These are phyloP conservation scores for Combretum micranthum DNA, from an alignment of 345 rosid species.

Conservation along the genomic window DNA sequence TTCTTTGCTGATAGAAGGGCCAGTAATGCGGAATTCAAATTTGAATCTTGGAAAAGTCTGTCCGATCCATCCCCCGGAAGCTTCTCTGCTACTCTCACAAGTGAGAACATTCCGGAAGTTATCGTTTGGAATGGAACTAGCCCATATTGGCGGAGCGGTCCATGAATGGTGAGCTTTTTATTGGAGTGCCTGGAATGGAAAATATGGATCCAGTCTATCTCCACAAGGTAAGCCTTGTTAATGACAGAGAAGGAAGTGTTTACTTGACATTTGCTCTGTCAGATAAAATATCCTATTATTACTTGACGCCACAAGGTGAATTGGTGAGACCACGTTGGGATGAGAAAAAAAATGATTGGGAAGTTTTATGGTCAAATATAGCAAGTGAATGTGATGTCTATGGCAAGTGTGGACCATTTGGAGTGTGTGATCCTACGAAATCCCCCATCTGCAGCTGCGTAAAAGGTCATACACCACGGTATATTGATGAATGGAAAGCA, in stretches of 20 bases:
- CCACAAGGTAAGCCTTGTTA: constrained; percentile 14
- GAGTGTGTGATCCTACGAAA: constrained; percentile 9
- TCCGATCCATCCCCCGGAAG: constrained; percentile 29
- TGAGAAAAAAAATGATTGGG: not conserved
- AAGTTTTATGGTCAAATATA: not conserved
- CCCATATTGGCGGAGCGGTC: constrained; percentile 43
- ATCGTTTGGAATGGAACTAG: constrained; percentile 31
- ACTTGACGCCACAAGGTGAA: constrained; percentile 7
- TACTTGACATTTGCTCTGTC: constrained; percentile 8
- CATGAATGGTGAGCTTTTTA: constrained; percentile 36
- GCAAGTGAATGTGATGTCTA: constrained; percentile 31
- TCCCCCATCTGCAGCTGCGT: constrained; percentile 23
- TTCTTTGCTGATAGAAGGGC: constrained; percentile 14
- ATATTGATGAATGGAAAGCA: constrained; percentile 15
- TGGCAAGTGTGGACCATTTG: constrained; percentile 43
- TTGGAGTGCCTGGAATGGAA: constrained; percentile 7
- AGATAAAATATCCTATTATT: not conserved
- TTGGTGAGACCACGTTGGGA: not conserved
- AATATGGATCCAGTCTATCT: constrained; percentile 7
- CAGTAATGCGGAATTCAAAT: constrained; percentile 3
- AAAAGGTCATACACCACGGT: constrained; percentile 9
- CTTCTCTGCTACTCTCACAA: constrained; percentile 8
- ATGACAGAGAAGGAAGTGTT: constrained; percentile 10
- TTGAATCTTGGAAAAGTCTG: constrained; percentile 22
- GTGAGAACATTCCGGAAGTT: constrained; percentile 23